Evolutionary conservation across 306 rosid genomes (phyloP).

Genomic region (Quercus rubra): DNA sequence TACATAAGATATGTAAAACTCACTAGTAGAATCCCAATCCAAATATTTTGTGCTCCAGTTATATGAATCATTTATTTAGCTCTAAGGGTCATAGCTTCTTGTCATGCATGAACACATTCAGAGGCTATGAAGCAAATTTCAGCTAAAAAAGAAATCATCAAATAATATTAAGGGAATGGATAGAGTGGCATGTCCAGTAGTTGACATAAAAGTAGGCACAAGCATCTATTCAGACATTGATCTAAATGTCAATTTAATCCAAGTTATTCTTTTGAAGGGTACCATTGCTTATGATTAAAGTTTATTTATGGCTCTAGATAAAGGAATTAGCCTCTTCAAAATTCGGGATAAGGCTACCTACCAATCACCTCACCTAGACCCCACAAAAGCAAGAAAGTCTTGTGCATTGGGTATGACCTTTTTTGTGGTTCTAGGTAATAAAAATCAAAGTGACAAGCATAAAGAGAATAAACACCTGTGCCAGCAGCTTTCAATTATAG

Average conservation of each 20-base stretch:
- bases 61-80: neutral
- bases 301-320: neutral
- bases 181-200: neutral
- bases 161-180: neutral
- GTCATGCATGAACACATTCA: neutral
- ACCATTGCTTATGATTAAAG: constrained; percentile 12
- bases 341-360: no score
- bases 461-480: constrained; percentile 49
- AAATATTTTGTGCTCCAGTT: neutral
- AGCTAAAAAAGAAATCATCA: neutral
- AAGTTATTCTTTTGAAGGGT: constrained; percentile 2
- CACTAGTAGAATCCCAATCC: neutral
- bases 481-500: constrained; percentile 94
- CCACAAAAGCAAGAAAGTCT: no score
- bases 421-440: neutral
- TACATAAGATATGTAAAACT: neutral
- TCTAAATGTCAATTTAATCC: constrained; percentile 7
- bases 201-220: neutral
- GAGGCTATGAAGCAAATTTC: neutral
- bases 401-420: no score
- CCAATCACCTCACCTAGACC: no score
- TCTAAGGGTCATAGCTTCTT: neutral
- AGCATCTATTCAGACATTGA: constrained; percentile 10
- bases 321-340: no score
- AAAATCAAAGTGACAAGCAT: constrained; percentile 10